Evolutionary conservation across 2,329 filamentous ascomycete species (phyloP), one percentile per base, ranked within the genome.

Genomic region (Xylariales sp.): DNA sequence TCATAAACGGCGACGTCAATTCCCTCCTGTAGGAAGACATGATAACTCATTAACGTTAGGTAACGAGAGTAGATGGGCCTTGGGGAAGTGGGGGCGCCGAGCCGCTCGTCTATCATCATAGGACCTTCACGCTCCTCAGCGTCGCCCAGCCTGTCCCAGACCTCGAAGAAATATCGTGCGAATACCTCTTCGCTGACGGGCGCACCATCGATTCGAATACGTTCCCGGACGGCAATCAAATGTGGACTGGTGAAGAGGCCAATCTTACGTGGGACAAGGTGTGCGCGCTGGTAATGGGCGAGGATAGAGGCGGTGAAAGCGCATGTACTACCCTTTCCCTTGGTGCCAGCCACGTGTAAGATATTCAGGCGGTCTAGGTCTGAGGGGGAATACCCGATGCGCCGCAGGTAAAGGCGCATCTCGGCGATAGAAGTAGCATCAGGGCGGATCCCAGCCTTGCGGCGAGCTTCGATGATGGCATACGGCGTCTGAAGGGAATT

Each of bases 401-500:
- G 91, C 64, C 84, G 83, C 75, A 93, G 87, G 86, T 93, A 97
- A 68, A 89, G 86, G 71, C 89, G 85, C 89, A 97, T 97, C 79
- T 97, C 92, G 2, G 88, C 87, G 55, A 96, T 89, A 8, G 92
- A 83, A 64, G 85, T 84, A 67, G 88, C 84, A 79, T 96, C 92
- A 75, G 92, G 89, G 34, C 85, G 87, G 69, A 89, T 83, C 23
- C 93, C 92, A 18, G 91, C 91, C 78, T 92, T 92, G 62, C 89
- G 87, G 59, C 96, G 90, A 58, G 91, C 89, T 77, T 97, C 90
- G 18, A 97, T 87, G 59, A 93, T 87, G 56, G 91, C 88, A 77
- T 91, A 95, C 60, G 97, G 97, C 49, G 92, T 93, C 80, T 99
- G 96, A 58, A 98, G 89, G 52, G 93, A 91, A 80, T 98, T 98